Base-by-base conservation (phyloP, 768 basidiomycete genomes). In the Macrolepiota albuminosa region DNA sequence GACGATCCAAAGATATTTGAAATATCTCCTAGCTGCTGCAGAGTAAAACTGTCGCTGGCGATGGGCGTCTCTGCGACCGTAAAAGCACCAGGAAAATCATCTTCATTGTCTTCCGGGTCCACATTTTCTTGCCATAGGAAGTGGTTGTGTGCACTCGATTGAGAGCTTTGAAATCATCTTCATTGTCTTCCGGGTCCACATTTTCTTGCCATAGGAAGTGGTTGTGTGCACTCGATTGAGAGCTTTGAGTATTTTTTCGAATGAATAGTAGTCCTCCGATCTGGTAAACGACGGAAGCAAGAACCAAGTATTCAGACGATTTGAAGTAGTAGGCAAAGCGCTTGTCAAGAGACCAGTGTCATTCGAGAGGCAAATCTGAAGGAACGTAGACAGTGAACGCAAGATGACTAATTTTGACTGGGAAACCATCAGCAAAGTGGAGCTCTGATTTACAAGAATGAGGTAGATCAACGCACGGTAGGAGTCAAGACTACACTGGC, bases 381-480 rank as follows among this genome's bases (percentile, higher is more conserved):
- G 78, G 69, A 94, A 94, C 2, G 76, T 78, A 14, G 86, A 78
- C 42, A 95, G 73, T 2, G 93, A 93, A 58, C 76, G 80, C 60
- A 93, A 72, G 10, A 93, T 83, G n/a, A 86, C 79, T 55, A 90
- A 80, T 73, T 88, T 93, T 13, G 93, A 92, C 91, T 92, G 50
- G 34, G 1, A 26, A 31, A n/a, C 10, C 18, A 48, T 47, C 34
- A 26, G 34, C 18, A 13, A 45, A 26, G 42, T 33, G 6, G 40
- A 43, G 10, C 21, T 7, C 29, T 33, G 7, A 34, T 18, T 49
- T 40, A 49, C 11, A 55, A 21, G n/a, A 31, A 58, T 34, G 21
- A 56, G 63, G n/a, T 39, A 6, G 13, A 31, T 50, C 18, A 63
- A 63, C 84, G 50, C 71, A 92, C 90, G 21, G 81, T 75, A 53